Percentiles rank a stretch among this genome's conserved stretches.
Evolutionary conservation across 495 filamentous ascomycete species (phyloP).

Genomic region (Hypomontagnella monticulosa): DNA sequence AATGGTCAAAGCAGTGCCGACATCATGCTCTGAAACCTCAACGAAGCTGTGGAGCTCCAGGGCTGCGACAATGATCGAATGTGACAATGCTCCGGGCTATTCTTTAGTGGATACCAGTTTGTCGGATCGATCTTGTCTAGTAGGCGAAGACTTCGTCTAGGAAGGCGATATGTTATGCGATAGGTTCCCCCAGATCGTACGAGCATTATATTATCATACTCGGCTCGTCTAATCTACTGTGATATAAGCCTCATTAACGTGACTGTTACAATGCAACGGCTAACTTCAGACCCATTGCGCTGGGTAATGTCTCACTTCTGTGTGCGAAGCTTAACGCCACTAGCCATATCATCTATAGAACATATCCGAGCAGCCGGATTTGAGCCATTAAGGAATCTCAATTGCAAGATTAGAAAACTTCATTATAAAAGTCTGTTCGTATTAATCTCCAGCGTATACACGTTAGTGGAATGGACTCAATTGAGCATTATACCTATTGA

Average conservation of each 20-base stretch:
- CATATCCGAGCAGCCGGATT: too few relatives aligned
- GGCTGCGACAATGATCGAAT: background rate
- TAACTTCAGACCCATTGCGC: background rate
- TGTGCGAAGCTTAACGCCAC: background rate
- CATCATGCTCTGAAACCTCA: constrained; percentile 11
- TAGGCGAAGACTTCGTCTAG: constrained; percentile 3
- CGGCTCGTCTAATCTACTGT: too few relatives aligned
- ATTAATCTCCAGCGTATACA: too few relatives aligned
- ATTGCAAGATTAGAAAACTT: too few relatives aligned
- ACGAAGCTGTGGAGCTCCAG: background rate
- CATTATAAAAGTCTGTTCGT: too few relatives aligned
- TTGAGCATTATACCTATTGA: too few relatives aligned
- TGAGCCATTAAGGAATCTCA: too few relatives aligned
- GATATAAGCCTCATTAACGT: background rate
- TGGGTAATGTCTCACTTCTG: constrained; percentile 15
- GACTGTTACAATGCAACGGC: constrained; percentile 9
- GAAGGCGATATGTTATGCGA: background rate
- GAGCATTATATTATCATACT: background rate
- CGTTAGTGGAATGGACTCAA: too few relatives aligned
- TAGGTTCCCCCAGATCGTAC: background rate
- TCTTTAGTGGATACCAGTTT: background rate
- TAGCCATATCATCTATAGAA: too few relatives aligned
- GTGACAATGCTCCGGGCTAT: background rate
- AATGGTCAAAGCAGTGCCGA: background rate
- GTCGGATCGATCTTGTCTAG: constrained; percentile 18